phyloP scores from a whole-genome alignment of 495 filamentous ascomycete genomes.

The Lasiosphaeria hispida region DNA sequence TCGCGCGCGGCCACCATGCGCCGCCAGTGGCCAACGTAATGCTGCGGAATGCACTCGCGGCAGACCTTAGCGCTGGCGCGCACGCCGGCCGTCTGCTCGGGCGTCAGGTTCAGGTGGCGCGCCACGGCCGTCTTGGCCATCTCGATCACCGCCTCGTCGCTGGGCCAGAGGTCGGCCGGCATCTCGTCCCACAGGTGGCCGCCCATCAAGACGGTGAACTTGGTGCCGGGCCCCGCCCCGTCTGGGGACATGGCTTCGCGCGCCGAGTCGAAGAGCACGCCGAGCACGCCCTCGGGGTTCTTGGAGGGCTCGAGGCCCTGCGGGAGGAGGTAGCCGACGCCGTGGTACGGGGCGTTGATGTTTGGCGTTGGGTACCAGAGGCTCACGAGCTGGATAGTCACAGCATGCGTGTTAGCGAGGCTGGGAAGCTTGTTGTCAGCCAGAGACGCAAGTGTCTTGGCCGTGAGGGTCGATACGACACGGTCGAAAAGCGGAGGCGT shows the following conservation, averaged over 20 bases:
- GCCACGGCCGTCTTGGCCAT: constrained; percentile 68
- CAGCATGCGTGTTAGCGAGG: constrained; percentile 56
- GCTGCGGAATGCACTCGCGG: constrained; percentile 84
- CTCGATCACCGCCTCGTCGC: constrained; percentile 57
- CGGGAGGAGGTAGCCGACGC: constrained; percentile 87
- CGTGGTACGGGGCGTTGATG: constrained; percentile 57
- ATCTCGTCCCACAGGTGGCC: constrained; percentile 84
- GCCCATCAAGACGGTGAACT: constrained; percentile 92
- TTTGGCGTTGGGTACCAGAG: constrained; percentile 70
- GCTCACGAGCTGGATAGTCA: constrained; percentile 89
- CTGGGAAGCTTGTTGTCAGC: constrained; percentile 48
- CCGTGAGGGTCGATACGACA: constrained; percentile 69
- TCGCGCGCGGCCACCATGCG: constrained; percentile 59
- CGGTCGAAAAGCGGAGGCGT: constrained; percentile 49
- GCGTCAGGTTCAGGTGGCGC: constrained; percentile 68
- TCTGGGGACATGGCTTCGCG: constrained; percentile 34
- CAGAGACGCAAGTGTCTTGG: constrained; percentile 44
- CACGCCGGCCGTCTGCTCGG: constrained; percentile 45
- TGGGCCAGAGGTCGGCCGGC: constrained; percentile 49
- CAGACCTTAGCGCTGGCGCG: constrained; percentile 61
- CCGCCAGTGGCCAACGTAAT: constrained; percentile 68
- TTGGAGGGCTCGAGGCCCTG: constrained; percentile 64
- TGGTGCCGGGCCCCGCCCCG: constrained; percentile 62
- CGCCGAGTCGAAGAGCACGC: constrained; percentile 87
- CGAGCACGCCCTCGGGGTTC: constrained; percentile 82